phyloP scores from a whole-genome alignment of 176 grass and related monocot genomes.

The Musa schizocarpa region DNA sequence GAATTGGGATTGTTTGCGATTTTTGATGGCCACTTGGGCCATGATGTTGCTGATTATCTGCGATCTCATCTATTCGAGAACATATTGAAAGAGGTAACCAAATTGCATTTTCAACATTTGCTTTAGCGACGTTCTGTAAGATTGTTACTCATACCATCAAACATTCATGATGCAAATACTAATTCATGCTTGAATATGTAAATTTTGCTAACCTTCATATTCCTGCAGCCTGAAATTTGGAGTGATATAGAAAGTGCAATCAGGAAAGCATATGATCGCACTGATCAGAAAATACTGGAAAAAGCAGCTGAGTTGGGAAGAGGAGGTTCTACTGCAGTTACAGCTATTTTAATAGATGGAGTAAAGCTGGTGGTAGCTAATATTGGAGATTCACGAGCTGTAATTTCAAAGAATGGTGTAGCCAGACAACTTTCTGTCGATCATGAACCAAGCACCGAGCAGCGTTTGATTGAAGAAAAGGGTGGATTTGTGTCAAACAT shows the following conservation, averaged over 20 bases:
- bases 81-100: constrained; percentile 79
- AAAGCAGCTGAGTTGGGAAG: constrained; percentile 60
- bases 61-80: constrained; percentile 69
- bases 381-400: constrained; percentile 91
- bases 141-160: neutral
- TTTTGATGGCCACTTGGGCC: constrained; percentile 81
- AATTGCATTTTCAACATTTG: neutral
- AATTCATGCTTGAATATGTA: neutral
- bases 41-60: constrained; percentile 74
- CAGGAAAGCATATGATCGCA: constrained; percentile 70
- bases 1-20: constrained; percentile 86
- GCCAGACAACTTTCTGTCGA: constrained; percentile 80
- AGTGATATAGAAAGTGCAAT: constrained; percentile 58
- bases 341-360: constrained; percentile 73
- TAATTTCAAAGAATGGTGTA: constrained; percentile 63
- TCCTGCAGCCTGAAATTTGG: constrained; percentile 76
- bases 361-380: constrained; percentile 75
- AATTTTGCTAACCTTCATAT: constrained; percentile 15
- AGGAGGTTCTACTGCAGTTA: constrained; percentile 95
- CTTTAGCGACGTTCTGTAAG: neutral
- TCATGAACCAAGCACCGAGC: constrained; percentile 73
- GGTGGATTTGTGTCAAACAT: constrained; percentile 92
- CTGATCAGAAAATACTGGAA: constrained; percentile 83
- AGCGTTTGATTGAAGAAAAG: constrained; percentile 53
- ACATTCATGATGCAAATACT: neutral